Base-by-base conservation (phyloP, 805 yeast species). In the Zygosaccharomyces bisporus region DNA sequence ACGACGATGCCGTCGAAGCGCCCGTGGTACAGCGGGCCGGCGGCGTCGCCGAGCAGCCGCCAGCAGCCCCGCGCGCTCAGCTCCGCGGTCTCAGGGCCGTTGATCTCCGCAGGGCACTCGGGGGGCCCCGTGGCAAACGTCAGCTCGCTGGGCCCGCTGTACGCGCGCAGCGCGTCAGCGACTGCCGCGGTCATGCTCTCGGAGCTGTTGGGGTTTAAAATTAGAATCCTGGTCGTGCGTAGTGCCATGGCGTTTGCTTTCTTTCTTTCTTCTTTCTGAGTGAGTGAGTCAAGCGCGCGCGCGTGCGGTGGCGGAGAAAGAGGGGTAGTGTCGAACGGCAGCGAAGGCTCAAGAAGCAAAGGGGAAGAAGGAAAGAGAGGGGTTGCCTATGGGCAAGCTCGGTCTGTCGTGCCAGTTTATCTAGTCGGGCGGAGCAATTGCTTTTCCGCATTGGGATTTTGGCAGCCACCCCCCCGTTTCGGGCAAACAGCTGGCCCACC, bases 201-300 rank as follows among this genome's bases (percentile, higher is more conserved):
- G 10, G 58, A 49, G 44, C 62, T 56, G 43, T 57, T 57, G 17
- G 62, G 62, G 34, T 57, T 57, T 30, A 56, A 48, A 14, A 57
- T 44, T 18, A 57, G 53, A 8, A 58, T 24, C 6, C 30, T n/a
- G n/a, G n/a, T n/a, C n/a, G n/a, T n/a, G n/a, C n/a, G n/a, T n/a
- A n/a, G n/a, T n/a, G n/a, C n/a, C n/a, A n/a, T n/a, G n/a, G n/a
- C n/a, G n/a, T n/a, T n/a, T n/a, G n/a, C n/a, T n/a, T n/a, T n/a
- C n/a, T n/a, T n/a, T n/a, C n/a, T n/a, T n/a, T n/a, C n/a, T n/a
- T n/a, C n/a, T n/a, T n/a, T n/a, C n/a, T n/a, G n/a, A n/a, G n/a
- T n/a, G n/a, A n/a, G n/a, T n/a, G n/a, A n/a, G n/a, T n/a, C n/a
- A n/a, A n/a, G n/a, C n/a, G n/a, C n/a, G n/a, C n/a, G n/a, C n/a